Evolutionary conservation across 2,329 filamentous ascomycete genomes (phyloP).

Genomic region (Onygenales sp.): DNA sequence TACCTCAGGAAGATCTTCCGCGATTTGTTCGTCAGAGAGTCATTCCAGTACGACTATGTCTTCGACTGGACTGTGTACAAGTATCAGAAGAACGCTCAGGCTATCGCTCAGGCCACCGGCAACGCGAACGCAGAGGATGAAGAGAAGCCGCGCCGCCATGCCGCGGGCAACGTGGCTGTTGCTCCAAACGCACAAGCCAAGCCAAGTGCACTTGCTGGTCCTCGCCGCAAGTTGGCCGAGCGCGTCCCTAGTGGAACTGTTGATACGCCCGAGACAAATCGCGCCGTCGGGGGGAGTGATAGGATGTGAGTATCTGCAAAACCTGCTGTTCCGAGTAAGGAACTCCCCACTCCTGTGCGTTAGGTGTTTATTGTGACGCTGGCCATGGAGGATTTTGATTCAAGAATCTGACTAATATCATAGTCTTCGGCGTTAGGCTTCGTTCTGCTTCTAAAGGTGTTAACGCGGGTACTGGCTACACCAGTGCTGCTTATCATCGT

Average conservation of each 20-base stretch:
- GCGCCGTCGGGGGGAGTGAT: conserved; percentile 70
- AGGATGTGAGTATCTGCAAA: conserved; percentile 86
- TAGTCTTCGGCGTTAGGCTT: conserved; percentile 79
- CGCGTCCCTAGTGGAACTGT: conserved; percentile 46
- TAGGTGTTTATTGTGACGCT: conserved; percentile 66
- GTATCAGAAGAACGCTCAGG: conserved; percentile 98
- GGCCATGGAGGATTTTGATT: conserved; percentile 63
- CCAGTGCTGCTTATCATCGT: conserved; percentile 39
- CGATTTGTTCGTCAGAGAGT: conserved; percentile 95
- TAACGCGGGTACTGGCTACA: conserved; percentile 36
- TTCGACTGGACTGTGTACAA: conserved; percentile 99
- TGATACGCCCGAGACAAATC: conserved; percentile 63
- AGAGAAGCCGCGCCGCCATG: conserved; percentile 59
- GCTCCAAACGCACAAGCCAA: conserved; percentile 53
- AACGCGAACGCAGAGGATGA: conserved; percentile 61
- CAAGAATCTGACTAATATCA: conserved; percentile 69
- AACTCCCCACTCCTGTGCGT: conserved; percentile 72
- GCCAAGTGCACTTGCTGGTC: conserved; percentile 63
- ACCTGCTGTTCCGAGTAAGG: conserved; percentile 74
- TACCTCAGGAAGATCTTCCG: conserved; percentile 99
- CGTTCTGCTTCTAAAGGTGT: conserved; percentile 70
- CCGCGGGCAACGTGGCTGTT: conserved; percentile 51
- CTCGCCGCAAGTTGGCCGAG: conserved; percentile 77
- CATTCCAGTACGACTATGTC: conserved; percentile 99
- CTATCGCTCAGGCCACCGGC: conserved; percentile 73